phyloP scores from a whole-genome alignment of 1,139 yeast species.

The Suhomyces terraborum region DNA sequence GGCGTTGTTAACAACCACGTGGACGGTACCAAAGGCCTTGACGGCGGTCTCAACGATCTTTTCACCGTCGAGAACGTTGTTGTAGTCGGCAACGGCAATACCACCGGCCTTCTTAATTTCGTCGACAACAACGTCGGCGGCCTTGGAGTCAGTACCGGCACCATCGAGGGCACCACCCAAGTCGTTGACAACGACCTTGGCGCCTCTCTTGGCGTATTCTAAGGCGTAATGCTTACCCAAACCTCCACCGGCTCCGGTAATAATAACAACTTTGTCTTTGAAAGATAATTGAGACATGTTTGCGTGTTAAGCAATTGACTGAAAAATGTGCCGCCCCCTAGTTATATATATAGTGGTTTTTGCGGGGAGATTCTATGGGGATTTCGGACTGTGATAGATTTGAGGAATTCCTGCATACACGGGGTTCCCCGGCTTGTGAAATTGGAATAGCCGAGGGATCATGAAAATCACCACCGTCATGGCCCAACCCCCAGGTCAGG shows the following conservation, averaged over 20 bases:
- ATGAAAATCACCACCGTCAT: not conserved
- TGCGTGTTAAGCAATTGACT: conserved; percentile 3
- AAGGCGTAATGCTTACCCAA: conserved; percentile 87
- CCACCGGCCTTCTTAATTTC: conserved; percentile 82
- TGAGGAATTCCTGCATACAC: not conserved
- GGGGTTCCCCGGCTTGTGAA: conserved; percentile 5
- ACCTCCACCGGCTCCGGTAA: conserved; percentile 98
- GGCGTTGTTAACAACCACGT: conserved; percentile 88
- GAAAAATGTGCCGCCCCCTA: conserved; percentile 1
- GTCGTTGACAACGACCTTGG: conserved; percentile 90
- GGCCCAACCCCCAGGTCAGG: not conserved
- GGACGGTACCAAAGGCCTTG: conserved; percentile 84
- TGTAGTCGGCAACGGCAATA: conserved; percentile 89
- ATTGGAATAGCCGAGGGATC: conserved; percentile 3
- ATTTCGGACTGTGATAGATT: not conserved
- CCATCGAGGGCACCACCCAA: conserved; percentile 85
- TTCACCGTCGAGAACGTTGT: conserved; percentile 86
- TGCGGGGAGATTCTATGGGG: conserved; percentile 10
- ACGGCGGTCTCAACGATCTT: conserved; percentile 86
- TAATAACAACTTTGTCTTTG: conserved; percentile 82
- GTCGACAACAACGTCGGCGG: conserved; percentile 87
- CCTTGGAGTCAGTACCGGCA: conserved; percentile 61
- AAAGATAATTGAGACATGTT: conserved; percentile 48
- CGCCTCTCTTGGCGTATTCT: conserved; percentile 87
- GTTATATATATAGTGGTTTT: conserved; percentile 11